phyloP scores from a whole-genome alignment of 495 filamentous ascomycete species.

The Aspergillus baeticus region DNA sequence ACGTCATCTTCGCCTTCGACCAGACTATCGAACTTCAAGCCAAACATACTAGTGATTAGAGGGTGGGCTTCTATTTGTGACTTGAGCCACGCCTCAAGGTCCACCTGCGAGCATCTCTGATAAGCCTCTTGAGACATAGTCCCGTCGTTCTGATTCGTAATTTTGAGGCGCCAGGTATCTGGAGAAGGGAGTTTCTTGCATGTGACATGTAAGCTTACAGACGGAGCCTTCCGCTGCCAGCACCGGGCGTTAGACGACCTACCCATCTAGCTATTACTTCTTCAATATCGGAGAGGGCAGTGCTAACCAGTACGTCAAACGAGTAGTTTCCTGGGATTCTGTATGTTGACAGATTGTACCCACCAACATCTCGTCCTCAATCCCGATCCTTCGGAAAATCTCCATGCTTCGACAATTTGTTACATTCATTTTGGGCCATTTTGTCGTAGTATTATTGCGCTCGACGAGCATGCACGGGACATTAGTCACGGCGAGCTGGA shows the following conservation, averaged over 20 bases:
- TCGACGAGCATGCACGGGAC: slow-evolving; percentile 51
- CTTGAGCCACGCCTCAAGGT: slow-evolving; percentile 26
- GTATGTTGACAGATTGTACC: not conserved
- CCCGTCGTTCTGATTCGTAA: slow-evolving; percentile 15
- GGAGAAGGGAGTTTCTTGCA: not conserved
- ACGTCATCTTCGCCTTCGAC: not conserved
- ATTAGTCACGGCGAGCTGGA: not conserved
- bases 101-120: slow-evolving; percentile 20
- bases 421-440: slow-evolving; percentile 21
- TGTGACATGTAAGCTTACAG: not conserved
- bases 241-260: too few relatives aligned
- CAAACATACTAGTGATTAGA: slow-evolving; percentile 3
- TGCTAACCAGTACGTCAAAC: too few relatives aligned
- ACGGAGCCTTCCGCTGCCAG: not conserved
- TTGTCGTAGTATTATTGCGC: slow-evolving; percentile 61
- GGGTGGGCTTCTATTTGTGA: slow-evolving; percentile 1
- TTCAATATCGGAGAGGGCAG: too few relatives aligned
- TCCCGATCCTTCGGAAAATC: slow-evolving; percentile 10
- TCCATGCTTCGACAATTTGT: slow-evolving; percentile 18
- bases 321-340: too few relatives aligned
- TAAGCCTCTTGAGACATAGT: slow-evolving; percentile 9
- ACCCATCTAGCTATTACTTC: too few relatives aligned
- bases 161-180: not conserved
- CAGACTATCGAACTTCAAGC: slow-evolving; percentile 10
- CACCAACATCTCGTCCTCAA: slow-evolving; percentile 12